Conservation (phyloP, 2,329 filamentous ascomycete species). For the Microdochium bolleyi region DNA sequence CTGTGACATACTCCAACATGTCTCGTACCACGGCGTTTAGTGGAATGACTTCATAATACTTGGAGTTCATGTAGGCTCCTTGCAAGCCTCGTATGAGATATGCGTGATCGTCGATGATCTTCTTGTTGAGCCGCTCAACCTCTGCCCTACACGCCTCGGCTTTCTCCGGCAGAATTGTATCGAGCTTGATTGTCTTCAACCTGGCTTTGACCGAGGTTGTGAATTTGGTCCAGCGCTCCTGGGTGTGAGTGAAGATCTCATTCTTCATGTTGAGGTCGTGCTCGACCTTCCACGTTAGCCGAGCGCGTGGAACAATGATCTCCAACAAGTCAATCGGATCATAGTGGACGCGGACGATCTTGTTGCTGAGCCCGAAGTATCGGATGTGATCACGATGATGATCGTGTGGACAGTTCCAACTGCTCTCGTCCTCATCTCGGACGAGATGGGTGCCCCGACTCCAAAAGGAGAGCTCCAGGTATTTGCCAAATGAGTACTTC, state of each 20-base stretch:
- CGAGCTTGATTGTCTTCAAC: constrained; percentile 81
- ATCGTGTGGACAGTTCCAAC: constrained; percentile 68
- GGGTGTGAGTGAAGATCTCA: constrained; percentile 73
- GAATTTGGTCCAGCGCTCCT: constrained; percentile 77
- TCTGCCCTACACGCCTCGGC: constrained; percentile 73
- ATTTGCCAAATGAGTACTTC: constrained; percentile 98
- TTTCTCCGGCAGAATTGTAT: constrained; percentile 85
- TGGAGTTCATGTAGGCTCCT: constrained; percentile 84
- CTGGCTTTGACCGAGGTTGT: constrained; percentile 79
- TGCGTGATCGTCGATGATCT: constrained; percentile 75
- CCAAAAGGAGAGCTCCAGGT: constrained; percentile 96
- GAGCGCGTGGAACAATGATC: constrained; percentile 81
- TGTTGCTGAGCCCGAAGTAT: constrained; percentile 84
- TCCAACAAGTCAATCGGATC: constrained; percentile 89
- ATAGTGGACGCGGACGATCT: constrained; percentile 83
- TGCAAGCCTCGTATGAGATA: constrained; percentile 71
- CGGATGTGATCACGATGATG: constrained; percentile 86
- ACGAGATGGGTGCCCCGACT: constrained; percentile 71
- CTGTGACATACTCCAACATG: constrained; percentile 85
- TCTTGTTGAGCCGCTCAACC: constrained; percentile 69
- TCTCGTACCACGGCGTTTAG: constrained; percentile 82
- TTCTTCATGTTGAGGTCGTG: constrained; percentile 90
- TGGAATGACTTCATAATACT: constrained; percentile 95
- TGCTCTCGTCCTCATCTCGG: constrained; percentile 43
- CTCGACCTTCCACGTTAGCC: constrained; percentile 96